Base-by-base conservation (phyloP, 441 rosid species). In the Adansonia gregorii region DNA sequence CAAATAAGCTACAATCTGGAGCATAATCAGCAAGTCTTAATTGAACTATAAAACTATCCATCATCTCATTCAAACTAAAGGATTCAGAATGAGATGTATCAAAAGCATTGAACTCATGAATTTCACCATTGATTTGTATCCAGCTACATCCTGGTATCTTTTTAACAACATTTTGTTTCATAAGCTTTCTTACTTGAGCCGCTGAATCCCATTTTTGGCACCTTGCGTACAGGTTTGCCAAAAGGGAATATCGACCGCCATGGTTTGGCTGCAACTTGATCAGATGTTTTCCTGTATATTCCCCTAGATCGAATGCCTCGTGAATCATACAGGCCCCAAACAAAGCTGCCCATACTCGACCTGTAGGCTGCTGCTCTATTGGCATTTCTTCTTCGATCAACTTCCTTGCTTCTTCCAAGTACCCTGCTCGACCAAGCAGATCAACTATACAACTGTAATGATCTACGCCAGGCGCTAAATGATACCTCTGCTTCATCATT, bases 361-460 rank as follows among this genome's bases (percentile, higher is more conserved):
- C 71, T 12, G 74, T 77, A 20, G 83, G 83, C 75, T 31, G 35
- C 35, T 31, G 35, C 1, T 81, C 75, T 55, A 81, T 67, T n/a
- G 78, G 83, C 80, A 81, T 81, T 60, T 61, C 74, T 58, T 77
- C 80, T 58, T 77, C 80, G 6, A 81, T 77, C 64, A 81, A 39
- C 72, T 58, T 68, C 69, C 20, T 73, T 5, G 83, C 83, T 67
- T 81, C 80, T 75, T 59, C 74, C 46, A 81, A 19, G 68, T 22
- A 39, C 35, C 83, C 83, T 41, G 80, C 74, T 43, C 83, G 68
- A 59, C 83, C 80, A 8, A 81, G 80, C 48, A 81, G 19, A 48
- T 77, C 80, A 67, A 81, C 83, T 78, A 81, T 77, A 71, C 83
- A 81, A 51, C 83, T 68, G 56, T 78, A 81, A 66, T 81, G 83